These are phyloP conservation scores for Malassezia yamatoensis DNA, from an alignment of 1,284 basidiomycete genomes.

Conservation along the genomic window DNA sequence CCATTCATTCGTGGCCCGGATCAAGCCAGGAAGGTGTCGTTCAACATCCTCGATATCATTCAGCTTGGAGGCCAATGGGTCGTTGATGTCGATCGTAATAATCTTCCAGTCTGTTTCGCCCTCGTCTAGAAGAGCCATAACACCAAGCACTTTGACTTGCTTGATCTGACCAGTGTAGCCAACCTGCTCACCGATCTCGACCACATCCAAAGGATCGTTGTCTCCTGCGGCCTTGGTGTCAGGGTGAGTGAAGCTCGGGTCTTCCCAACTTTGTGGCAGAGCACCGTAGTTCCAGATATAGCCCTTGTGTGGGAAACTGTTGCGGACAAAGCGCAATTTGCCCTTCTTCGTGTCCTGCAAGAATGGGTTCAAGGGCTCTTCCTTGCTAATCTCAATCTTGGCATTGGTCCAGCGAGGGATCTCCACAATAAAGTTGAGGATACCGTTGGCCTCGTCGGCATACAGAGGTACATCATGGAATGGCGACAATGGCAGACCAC, in stretches of 20 bases:
- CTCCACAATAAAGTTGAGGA: constrained; percentile 61
- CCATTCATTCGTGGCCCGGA: constrained; percentile 70
- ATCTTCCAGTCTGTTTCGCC: constrained; percentile 47
- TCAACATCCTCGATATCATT: constrained; percentile 99
- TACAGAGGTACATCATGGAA: constrained; percentile 48
- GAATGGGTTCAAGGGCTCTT: constrained; percentile 96
- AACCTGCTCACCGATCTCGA: constrained; percentile 98
- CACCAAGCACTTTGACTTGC: constrained; percentile 99
- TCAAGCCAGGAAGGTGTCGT: constrained; percentile 85
- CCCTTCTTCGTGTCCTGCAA: constrained; percentile 96
- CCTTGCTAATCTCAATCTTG: constrained; percentile 97
- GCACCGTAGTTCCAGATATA: constrained; percentile 57
- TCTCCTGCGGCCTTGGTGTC: constrained; percentile 99
- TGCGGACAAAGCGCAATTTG: constrained; percentile 91
- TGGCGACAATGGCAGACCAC: constrained; percentile 39
- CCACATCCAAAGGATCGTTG: constrained; percentile 98
- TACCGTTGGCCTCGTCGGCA: constrained; percentile 49
- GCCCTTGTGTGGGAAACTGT: constrained; percentile 99
- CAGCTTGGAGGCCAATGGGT: constrained; percentile 88
- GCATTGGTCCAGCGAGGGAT: constrained; percentile 96
- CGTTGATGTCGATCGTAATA: constrained; percentile 80
- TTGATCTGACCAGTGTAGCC: constrained; percentile 96
- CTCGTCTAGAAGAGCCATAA: constrained; percentile 73
- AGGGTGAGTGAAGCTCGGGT: constrained; percentile 72
- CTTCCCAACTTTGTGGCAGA: constrained; percentile 99